Conservation (phyloP, 176 grass and related monocot species). For the Avena sativa region DNA sequence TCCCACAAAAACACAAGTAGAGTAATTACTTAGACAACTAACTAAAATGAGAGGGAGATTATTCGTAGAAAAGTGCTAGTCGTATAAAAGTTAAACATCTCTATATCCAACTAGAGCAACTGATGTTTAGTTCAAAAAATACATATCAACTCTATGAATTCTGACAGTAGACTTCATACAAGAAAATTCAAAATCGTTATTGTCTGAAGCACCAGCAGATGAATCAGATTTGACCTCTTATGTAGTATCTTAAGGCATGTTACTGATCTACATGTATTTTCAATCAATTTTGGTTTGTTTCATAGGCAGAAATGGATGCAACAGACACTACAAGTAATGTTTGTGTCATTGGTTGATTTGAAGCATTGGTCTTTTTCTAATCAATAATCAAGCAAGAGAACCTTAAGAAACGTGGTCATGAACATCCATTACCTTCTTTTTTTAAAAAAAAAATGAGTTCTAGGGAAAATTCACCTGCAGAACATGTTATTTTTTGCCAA, state of each 20-base stretch:
- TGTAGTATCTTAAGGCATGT: neutral
- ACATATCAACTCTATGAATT: neutral
- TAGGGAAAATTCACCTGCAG: neutral
- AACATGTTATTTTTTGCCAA: neutral
- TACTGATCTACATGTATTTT: constrained; percentile 3
- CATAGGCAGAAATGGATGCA: neutral
- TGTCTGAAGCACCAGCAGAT: constrained; percentile 3
- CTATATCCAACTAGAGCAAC: neutral
- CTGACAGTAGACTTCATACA: neutral
- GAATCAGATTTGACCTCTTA: constrained; percentile 9
- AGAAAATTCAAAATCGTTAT: constrained; percentile 11
- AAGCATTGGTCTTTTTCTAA: constrained; percentile 32
- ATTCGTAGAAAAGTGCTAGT: neutral
- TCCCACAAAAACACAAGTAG: neutral
- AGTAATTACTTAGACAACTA: neutral
- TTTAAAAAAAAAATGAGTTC: neutral
- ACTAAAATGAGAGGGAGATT: neutral
- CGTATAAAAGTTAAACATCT: neutral
- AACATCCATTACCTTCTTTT: neutral
- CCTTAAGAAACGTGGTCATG: neutral
- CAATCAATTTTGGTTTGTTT: neutral
- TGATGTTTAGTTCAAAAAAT: neutral
- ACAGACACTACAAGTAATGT: neutral
- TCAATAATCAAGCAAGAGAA: constrained; percentile 16
- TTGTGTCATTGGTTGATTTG: neutral